phyloP scores from a whole-genome alignment of 2,329 filamentous ascomycete genomes.

The Fusarium devonianum region DNA sequence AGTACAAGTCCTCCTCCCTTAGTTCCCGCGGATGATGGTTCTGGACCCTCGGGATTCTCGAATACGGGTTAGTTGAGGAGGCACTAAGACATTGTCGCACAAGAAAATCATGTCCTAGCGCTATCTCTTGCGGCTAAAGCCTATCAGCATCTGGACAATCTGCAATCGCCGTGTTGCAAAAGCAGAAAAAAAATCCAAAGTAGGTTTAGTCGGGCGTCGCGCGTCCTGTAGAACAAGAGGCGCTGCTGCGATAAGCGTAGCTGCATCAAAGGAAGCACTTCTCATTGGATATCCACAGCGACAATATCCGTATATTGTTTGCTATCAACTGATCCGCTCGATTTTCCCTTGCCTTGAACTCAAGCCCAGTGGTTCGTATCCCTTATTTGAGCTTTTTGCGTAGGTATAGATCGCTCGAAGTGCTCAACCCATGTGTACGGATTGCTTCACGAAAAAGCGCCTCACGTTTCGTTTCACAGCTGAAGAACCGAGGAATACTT shows the following conservation, averaged over 20 bases:
- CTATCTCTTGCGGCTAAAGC: slow-evolving; percentile 34
- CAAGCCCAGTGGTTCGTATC: too few species aligned
- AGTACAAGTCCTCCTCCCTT: slow-evolving; percentile 7
- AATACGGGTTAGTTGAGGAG: slow-evolving; percentile 36
- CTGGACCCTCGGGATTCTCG: slow-evolving; percentile 21
- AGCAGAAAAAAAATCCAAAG: background rate
- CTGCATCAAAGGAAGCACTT: too few species aligned
- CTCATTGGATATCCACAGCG: background rate
- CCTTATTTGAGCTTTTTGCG: too few species aligned
- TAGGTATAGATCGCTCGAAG: too few species aligned
- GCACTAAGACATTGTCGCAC: slow-evolving; percentile 29
- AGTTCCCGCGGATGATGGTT: slow-evolving; percentile 15
- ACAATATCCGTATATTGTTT: background rate
- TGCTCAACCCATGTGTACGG: too few species aligned
- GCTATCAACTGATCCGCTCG: background rate
- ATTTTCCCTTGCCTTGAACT: too few species aligned
- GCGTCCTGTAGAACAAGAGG: background rate
- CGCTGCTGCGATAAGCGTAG: background rate
- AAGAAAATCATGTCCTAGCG: slow-evolving; percentile 23
- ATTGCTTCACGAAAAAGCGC: too few species aligned
- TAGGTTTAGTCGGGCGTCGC: background rate
- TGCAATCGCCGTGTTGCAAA: background rate
- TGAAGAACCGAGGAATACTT: background rate
- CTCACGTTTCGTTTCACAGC: background rate
- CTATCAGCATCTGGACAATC: slow-evolving; percentile 14